Evolutionary conservation across 768 basidiomycete species (phyloP).

Genomic region (Postia placenta): DNA sequence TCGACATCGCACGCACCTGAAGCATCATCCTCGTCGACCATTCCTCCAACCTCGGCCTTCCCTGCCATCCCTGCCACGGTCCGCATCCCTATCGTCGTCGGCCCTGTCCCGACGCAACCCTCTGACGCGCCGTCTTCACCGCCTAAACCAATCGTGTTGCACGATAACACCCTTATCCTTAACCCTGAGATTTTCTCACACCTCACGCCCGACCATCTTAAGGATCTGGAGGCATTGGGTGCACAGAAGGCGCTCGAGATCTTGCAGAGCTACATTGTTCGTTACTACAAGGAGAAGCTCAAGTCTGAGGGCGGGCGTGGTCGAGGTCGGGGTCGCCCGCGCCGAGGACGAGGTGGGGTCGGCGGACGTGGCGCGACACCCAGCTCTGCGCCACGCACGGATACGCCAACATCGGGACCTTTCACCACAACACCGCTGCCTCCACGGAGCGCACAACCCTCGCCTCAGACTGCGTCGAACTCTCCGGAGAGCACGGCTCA

Average conservation of each 20-base stretch:
- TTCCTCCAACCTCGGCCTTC: slow-evolving; percentile 14
- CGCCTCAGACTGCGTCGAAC: neutral
- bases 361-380: slow-evolving; percentile 29
- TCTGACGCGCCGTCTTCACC: slow-evolving; percentile 24
- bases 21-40: slow-evolving; percentile 5
- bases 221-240: slow-evolving; percentile 72
- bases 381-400: slow-evolving; percentile 9
- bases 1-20: slow-evolving; percentile 4
- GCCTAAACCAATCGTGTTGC: slow-evolving; percentile 66
- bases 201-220: slow-evolving; percentile 65
- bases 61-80: slow-evolving; percentile 37
- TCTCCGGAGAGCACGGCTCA: neutral
- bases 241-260: slow-evolving; percentile 78
- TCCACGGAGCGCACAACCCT: slow-evolving; percentile 16
- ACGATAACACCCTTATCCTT: slow-evolving; percentile 78
- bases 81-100: slow-evolving; percentile 71
- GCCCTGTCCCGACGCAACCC: slow-evolving; percentile 58
- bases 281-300: slow-evolving; percentile 74
- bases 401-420: slow-evolving; percentile 22
- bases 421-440: slow-evolving; percentile 44
- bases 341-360: slow-evolving; percentile 31
- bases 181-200: slow-evolving; percentile 82
- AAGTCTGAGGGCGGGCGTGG: slow-evolving; percentile 32
- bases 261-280: slow-evolving; percentile 79
- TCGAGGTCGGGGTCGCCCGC: slow-evolving; percentile 32